A percentile compares a stretch with the other conserved stretches of the same genome.
Conservation (phyloP, 768 basidiomycete genomes). For the Strobilomyces confusus region DNA sequence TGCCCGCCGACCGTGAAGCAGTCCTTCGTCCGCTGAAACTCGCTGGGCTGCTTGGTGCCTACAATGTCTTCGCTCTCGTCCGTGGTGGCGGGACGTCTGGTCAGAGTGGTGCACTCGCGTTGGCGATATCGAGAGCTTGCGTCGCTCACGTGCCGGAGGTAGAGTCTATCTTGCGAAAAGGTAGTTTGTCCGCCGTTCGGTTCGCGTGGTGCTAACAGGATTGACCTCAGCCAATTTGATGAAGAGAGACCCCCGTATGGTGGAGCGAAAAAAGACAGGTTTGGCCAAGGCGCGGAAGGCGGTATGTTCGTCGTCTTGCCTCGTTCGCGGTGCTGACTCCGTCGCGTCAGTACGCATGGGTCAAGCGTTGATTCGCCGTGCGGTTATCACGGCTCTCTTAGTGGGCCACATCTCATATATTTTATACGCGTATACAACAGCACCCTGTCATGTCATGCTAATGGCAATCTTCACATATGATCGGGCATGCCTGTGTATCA, state of each 20-base stretch:
- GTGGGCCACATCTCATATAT: background rate
- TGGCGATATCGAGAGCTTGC: slow-evolving; percentile 73
- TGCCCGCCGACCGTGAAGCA: slow-evolving; percentile 72
- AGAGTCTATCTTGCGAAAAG: slow-evolving; percentile 62
- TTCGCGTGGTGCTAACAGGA: background rate
- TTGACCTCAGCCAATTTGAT: slow-evolving; percentile 66
- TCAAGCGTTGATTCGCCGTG: slow-evolving; percentile 57
- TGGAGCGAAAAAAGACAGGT: slow-evolving; percentile 97
- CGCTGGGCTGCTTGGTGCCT: slow-evolving; percentile 79
- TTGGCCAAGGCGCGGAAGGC: slow-evolving; percentile 87
- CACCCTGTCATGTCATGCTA: background rate
- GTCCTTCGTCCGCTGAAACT: slow-evolving; percentile 82
- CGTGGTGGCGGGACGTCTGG: slow-evolving; percentile 90
- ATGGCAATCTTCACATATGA: background rate
- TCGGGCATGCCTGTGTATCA: too few species aligned
- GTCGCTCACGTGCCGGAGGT: slow-evolving; percentile 67
- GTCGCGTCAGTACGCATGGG: slow-evolving; percentile 76
- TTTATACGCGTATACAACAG: background rate
- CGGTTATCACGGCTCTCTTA: background rate
- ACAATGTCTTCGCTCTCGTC: slow-evolving; percentile 70
- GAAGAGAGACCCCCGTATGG: slow-evolving; percentile 93
- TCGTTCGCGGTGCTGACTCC: slow-evolving; percentile 6
- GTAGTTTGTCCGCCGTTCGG: slow-evolving; percentile 34
- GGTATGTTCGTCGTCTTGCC: slow-evolving; percentile 45
- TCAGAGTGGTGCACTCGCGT: slow-evolving; percentile 77